These are phyloP conservation scores for Warburgia ugandensis DNA, from an alignment of 164 flowering plant genomes.

Conservation along the genomic window DNA sequence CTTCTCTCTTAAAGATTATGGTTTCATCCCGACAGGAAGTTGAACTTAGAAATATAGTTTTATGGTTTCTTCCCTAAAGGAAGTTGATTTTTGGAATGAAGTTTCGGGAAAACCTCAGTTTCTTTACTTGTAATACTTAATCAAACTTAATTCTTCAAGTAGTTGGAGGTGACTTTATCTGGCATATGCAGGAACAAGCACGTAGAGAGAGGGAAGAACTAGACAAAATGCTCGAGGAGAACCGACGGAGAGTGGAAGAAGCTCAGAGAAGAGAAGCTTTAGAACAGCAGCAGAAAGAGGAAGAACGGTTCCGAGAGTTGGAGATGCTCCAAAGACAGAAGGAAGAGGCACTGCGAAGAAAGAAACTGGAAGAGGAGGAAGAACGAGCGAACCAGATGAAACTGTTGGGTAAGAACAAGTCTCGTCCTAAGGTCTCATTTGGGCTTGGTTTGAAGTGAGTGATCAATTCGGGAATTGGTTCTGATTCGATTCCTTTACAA, in stretches of 20 bases:
- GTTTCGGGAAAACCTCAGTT: neutral
- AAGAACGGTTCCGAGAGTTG: constrained; percentile 71
- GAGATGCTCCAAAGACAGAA: constrained; percentile 80
- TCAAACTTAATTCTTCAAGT: neutral
- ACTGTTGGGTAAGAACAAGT: constrained; percentile 88
- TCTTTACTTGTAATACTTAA: no score
- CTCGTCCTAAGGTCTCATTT: constrained; percentile 88
- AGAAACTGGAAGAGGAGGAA: constrained; percentile 88
- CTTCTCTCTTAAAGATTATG: no score
- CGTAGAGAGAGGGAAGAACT: constrained; percentile 78
- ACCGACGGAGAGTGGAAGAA: constrained; percentile 66
- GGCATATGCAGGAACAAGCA: constrained; percentile 53
- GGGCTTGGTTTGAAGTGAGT: constrained; percentile 73
- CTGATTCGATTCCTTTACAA: neutral
- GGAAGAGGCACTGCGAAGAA: constrained; percentile 82
- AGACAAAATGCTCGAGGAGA: constrained; percentile 84
- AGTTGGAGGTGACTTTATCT: neutral
- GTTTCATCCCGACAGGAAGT: no score
- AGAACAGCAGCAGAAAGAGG: constrained; percentile 78
- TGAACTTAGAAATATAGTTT: no score
- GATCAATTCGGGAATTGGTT: neutral
- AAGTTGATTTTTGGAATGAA: no score
- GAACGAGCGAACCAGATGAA: constrained; percentile 74
- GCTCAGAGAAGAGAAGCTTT: constrained; percentile 79
- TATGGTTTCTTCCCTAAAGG: no score